Percentiles rank a stretch among this genome's conserved stretches.
Conservation (phyloP, 1,284 basidiomycete species). For the Kwoniella shivajii region DNA sequence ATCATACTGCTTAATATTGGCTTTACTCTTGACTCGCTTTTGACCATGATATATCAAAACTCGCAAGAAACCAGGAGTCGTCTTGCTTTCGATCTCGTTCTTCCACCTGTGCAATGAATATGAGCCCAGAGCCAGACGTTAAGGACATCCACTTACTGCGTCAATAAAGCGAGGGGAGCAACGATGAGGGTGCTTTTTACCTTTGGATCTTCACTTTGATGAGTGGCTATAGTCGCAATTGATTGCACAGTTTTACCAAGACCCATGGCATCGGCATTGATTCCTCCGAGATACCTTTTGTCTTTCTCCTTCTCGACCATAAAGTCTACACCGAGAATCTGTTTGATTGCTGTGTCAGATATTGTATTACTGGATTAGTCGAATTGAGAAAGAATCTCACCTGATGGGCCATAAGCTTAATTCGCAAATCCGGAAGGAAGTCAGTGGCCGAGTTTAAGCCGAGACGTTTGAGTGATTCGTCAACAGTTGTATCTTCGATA, state of each 20-base stretch:
- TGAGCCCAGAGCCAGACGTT: neutral
- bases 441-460: slow-evolving; percentile 28
- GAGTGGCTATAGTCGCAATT: slow-evolving; percentile 49
- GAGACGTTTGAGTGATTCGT: slow-evolving; percentile 36
- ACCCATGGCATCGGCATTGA: slow-evolving; percentile 48
- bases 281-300: slow-evolving; percentile 42
- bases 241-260: slow-evolving; percentile 52
- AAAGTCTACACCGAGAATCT: slow-evolving; percentile 51
- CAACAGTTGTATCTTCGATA: slow-evolving; percentile 37
- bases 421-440: slow-evolving; percentile 32
- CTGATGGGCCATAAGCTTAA: slow-evolving; percentile 53
- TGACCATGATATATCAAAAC: slow-evolving; percentile 52
- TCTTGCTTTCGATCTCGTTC: slow-evolving; percentile 53
- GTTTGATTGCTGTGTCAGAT: neutral
- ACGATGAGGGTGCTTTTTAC: slow-evolving; percentile 54
- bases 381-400: neutral
- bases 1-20: slow-evolving; percentile 45
- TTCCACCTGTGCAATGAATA: slow-evolving; percentile 42
- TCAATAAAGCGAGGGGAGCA: slow-evolving; percentile 53
- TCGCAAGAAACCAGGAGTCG: slow-evolving; percentile 30
- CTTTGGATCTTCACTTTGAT: slow-evolving; percentile 41
- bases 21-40: slow-evolving; percentile 31
- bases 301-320: slow-evolving; percentile 50
- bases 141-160: slow-evolving; percentile 37
- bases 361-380: no score